These are phyloP conservation scores for Umbelopsis sp. DNA, from an alignment of 371 early-diverging fungal genomes.

Conservation along the genomic window DNA sequence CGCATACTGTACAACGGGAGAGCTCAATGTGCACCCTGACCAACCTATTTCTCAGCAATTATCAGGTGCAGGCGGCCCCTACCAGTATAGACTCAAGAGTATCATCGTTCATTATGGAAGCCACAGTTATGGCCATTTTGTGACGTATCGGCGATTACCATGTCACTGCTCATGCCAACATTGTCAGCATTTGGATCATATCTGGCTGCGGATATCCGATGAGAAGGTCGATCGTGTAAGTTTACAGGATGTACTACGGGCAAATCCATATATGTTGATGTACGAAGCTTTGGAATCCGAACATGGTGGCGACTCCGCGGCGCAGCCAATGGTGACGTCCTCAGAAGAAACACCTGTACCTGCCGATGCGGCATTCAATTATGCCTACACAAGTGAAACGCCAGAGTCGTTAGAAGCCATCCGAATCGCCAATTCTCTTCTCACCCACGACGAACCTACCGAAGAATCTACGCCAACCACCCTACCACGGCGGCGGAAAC, in stretches of 20 bases:
- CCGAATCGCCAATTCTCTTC: conserved; percentile 7
- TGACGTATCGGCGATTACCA: conserved; percentile 74
- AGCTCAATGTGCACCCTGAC: conserved; percentile 51
- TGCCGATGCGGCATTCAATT: neutral
- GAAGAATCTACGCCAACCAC: neutral
- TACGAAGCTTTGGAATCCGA: conserved; percentile 57
- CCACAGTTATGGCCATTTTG: conserved; percentile 89
- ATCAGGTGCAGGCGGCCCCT: neutral
- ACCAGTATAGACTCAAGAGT: conserved; percentile 69
- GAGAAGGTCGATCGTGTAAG: conserved; percentile 71
- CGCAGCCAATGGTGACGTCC: neutral
- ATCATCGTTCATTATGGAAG: conserved; percentile 84
- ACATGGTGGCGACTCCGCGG: neutral
- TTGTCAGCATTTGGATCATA: conserved; percentile 28
- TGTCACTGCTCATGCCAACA: conserved; percentile 27
- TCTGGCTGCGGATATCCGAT: conserved; percentile 77
- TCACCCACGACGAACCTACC: neutral
- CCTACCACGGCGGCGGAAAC: neutral
- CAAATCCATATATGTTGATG: conserved; percentile 85
- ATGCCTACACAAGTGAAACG: conserved; percentile 8
- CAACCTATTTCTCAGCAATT: conserved; percentile 37
- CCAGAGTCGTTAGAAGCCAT: neutral
- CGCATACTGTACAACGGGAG: conserved; percentile 66
- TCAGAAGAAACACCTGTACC: neutral
- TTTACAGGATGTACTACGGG: conserved; percentile 59